These are phyloP conservation scores for Xanthoparmelia taractica DNA, from an alignment of 495 filamentous ascomycete genomes.

Conservation along the genomic window DNA sequence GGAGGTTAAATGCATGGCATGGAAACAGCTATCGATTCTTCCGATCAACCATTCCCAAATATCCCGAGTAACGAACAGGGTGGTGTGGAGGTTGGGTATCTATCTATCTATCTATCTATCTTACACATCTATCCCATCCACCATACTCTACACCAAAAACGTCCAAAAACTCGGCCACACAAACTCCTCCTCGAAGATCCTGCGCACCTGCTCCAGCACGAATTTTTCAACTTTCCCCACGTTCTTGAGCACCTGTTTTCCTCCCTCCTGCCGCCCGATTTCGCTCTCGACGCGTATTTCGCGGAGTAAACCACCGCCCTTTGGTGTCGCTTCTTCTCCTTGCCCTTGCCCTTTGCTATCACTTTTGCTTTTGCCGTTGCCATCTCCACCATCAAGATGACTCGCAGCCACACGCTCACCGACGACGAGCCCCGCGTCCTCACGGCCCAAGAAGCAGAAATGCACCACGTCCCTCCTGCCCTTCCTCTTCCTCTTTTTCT, in stretches of 20 bases:
- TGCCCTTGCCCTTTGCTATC: constrained; percentile 9
- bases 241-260: constrained; percentile 92
- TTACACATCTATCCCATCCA: too few species aligned
- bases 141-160: constrained; percentile 60
- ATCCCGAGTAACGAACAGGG: too few species aligned
- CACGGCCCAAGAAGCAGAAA: constrained; percentile 84
- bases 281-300: constrained; percentile 96
- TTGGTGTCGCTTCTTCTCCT: constrained; percentile 41
- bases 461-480: too few species aligned
- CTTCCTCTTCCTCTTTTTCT: too few species aligned
- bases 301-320: constrained; percentile 74
- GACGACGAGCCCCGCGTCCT: constrained; percentile 66
- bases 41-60: too few species aligned
- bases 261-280: constrained; percentile 83
- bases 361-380: constrained; percentile 26
- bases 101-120: too few species aligned
- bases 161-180: constrained; percentile 99
- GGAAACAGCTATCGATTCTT: too few species aligned
- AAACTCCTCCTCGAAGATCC: constrained; percentile 97
- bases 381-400: too few species aligned
- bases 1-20: too few species aligned
- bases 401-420: constrained; percentile 42
- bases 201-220: constrained; percentile 88
- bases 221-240: constrained; percentile 98
- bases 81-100: too few species aligned